phyloP scores from a whole-genome alignment of 768 basidiomycete genomes.

The Lentinula guzmanii region DNA sequence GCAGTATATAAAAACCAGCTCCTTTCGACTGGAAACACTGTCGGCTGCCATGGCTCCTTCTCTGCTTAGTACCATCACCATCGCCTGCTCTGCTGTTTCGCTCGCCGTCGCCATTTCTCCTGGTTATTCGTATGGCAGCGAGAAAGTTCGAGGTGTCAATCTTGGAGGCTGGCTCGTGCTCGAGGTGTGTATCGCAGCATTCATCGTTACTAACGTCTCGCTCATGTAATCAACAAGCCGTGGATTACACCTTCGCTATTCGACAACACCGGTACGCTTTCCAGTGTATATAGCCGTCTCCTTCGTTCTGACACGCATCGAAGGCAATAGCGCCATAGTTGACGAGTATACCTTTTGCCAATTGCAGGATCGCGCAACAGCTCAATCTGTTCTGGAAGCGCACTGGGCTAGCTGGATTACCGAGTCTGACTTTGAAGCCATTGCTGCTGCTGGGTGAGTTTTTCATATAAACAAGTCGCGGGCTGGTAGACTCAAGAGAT shows the following conservation, averaged over 20 bases:
- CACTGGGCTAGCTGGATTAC: conserved; percentile 88
- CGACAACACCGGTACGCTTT: conserved; percentile 46
- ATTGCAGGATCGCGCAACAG: conserved; percentile 46
- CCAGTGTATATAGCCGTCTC: background rate
- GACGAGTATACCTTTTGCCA: conserved; percentile 80
- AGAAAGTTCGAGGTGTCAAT: conserved; percentile 80
- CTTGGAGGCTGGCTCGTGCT: conserved; percentile 58
- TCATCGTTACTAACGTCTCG: conserved; percentile 8
- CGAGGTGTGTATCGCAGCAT: conserved; percentile 25
- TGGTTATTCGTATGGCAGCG: conserved; percentile 66
- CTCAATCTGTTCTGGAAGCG: conserved; percentile 42
- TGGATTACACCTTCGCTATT: conserved; percentile 80
- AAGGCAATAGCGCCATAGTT: conserved; percentile 43
- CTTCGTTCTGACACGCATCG: background rate
- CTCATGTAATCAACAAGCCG: conserved; percentile 32
- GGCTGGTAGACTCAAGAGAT: background rate
- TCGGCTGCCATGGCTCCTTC: conserved; percentile 6
- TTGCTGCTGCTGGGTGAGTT: conserved; percentile 67
- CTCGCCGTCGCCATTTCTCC: conserved; percentile 32
- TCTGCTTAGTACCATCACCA: conserved; percentile 12
- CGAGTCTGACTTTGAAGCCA: conserved; percentile 69
- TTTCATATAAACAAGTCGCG: conserved; percentile 4
- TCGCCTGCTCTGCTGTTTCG: conserved; percentile 21
- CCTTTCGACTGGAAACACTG: background rate
- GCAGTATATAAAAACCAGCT: background rate